phyloP scores from a whole-genome alignment of 1,139 yeast species.

The Saccharomyces pastorianus region DNA sequence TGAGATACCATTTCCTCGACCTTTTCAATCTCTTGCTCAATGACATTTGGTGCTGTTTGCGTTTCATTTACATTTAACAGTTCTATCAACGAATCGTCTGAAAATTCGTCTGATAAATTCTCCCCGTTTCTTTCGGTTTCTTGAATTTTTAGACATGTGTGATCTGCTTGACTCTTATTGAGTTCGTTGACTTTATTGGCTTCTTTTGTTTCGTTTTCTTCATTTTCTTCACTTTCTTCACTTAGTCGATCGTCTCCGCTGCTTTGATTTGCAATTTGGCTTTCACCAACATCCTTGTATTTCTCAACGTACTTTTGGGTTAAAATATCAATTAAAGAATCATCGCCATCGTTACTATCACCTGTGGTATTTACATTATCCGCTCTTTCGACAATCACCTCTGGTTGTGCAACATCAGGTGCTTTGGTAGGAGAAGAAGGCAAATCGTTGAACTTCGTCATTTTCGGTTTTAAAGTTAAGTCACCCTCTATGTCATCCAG shows the following conservation, averaged over 20 bases:
- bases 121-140: not conserved
- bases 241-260: no score
- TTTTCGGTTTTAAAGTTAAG: conserved; percentile 4
- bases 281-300: not conserved
- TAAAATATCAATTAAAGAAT: conserved; percentile 21
- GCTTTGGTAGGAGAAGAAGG: conserved; percentile 13
- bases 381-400: not conserved
- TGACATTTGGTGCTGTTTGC: not conserved
- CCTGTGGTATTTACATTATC: not conserved
- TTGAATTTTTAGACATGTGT: not conserved
- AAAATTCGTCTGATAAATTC: not conserved
- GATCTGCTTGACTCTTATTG: not conserved
- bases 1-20: not conserved
- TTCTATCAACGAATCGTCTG: conserved; percentile 4
- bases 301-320: conserved; percentile 15
- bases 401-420: not conserved
- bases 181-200: not conserved
- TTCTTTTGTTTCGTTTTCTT: not conserved
- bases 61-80: conserved; percentile 2
- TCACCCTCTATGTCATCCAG: conserved; percentile 5
- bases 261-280: no score
- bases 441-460: conserved; percentile 4
- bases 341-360: conserved; percentile 16
- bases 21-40: conserved; percentile 1
- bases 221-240: not conserved